These are phyloP conservation scores for Mrakia blollopis DNA, from an alignment of 768 basidiomycete genomes.

Conservation along the genomic window DNA sequence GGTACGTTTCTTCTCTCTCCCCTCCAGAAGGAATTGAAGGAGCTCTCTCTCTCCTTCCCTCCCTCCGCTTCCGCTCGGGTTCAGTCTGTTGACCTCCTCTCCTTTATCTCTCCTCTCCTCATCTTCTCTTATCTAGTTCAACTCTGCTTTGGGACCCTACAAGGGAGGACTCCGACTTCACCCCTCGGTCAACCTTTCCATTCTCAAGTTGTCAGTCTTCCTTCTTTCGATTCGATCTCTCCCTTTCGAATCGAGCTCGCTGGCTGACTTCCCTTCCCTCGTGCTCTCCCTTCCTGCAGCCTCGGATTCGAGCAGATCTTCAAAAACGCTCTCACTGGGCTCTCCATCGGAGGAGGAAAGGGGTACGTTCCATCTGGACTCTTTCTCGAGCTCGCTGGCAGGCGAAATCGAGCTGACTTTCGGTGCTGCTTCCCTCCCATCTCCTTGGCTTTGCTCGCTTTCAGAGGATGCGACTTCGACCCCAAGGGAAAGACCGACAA, in stretches of 20 bases:
- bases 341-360: slow-evolving; percentile 74
- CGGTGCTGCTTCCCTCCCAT: not conserved
- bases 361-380: slow-evolving; percentile 42
- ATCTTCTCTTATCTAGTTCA: slow-evolving; percentile 53
- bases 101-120: not conserved
- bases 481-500: slow-evolving; percentile 73
- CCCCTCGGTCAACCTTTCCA: slow-evolving; percentile 72
- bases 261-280: not conserved
- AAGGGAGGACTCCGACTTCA: slow-evolving; percentile 74
- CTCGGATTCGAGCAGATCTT: slow-evolving; percentile 75
- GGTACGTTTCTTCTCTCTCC: slow-evolving; percentile 45
- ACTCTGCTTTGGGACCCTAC: slow-evolving; percentile 72
- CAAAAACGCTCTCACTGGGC: slow-evolving; percentile 72
- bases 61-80: too few species aligned
- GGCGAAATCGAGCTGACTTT: not conserved
- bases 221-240: not conserved
- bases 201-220: slow-evolving; percentile 61
- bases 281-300: slow-evolving; percentile 38
- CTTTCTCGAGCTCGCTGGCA: not conserved
- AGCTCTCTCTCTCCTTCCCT: not conserved
- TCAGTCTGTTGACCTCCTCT: not conserved
- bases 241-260: not conserved
- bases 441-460: not conserved
- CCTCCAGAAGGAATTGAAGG: too few species aligned
- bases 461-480: slow-evolving; percentile 59